Base-by-base conservation (phyloP, 148 eudicot genomes). In the Persicaria maculosa region DNA sequence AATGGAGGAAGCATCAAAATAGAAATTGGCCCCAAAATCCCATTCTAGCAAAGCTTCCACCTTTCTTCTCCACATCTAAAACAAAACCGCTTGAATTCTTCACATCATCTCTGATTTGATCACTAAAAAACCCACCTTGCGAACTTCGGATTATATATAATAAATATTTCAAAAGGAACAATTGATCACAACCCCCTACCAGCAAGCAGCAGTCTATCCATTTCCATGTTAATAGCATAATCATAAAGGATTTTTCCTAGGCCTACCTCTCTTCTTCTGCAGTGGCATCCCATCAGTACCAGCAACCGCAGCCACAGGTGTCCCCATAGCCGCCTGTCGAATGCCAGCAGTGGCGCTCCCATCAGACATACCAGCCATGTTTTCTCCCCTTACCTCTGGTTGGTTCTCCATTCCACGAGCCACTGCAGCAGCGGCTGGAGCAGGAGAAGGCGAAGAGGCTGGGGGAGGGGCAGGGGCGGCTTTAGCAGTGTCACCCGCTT, bases 231-330 rank as follows among this genome's bases (percentile, higher is more conserved):
- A 47, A 6, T 20, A 17, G 64, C 36, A 22, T 1, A 50, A 14
- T 72, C 47, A 73, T 46, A 76, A 15, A 0, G 80, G 76, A 59
- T 77, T 84, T 68, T 84, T 84, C 75, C 81, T 53, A 74, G 87
- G 87, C 11, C 84, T 77, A 0, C 87, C 87, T 0, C 87, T 81
- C 77, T 81, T 84, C 77, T 77, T 84, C 4, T 74, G 31, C 74
- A 47, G 73, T 4, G 77, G 36, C 74, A 74, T 47, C 6, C 79
- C 19, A 11, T 46, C 40, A 77, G 58, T 76, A 54, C 19, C 47
- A 14, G 65, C 20, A 0, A 8, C 16, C 19, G 44, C 59, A 55
- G 46, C 43, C 47, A 22, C 25, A 22, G 25, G 25, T 22, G 25
- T 22, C 25, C 25, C 25, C 25, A 22, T 22, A 22, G 12, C 59